These are phyloP conservation scores for Dioscorea dumetorum DNA, from an alignment of 106 monocot genomes.

Conservation along the genomic window DNA sequence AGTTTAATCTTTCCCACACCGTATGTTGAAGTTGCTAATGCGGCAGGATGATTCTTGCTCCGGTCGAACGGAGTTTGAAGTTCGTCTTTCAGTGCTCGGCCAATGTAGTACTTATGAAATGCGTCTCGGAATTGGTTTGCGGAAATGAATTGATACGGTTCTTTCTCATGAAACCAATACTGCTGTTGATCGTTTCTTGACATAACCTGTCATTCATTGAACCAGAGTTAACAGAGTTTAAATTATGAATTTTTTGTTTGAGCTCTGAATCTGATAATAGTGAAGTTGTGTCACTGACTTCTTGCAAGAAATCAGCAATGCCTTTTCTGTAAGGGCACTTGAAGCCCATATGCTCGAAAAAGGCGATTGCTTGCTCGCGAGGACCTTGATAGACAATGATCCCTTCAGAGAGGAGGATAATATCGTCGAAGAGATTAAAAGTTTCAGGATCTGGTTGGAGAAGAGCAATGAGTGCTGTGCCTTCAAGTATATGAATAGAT, in stretches of 20 bases:
- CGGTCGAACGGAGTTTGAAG: slow-evolving; percentile 54
- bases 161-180: slow-evolving; percentile 47
- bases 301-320: slow-evolving; percentile 83
- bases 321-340: slow-evolving; percentile 87
- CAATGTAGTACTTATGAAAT: slow-evolving; percentile 50
- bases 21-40: slow-evolving; percentile 62
- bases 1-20: slow-evolving; percentile 53
- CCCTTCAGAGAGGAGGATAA: slow-evolving; percentile 53
- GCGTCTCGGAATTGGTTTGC: slow-evolving; percentile 58
- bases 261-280: too few relatives aligned
- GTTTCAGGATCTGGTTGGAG: slow-evolving; percentile 73
- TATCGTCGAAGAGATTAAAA: slow-evolving; percentile 56
- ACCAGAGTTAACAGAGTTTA: neutral
- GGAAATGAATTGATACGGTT: slow-evolving; percentile 56
- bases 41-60: slow-evolving; percentile 64
- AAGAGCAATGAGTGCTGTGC: slow-evolving; percentile 44
- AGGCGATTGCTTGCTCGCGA: slow-evolving; percentile 32
- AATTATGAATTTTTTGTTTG: too few relatives aligned
- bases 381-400: slow-evolving; percentile 58
- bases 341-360: slow-evolving; percentile 70
- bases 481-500: slow-evolving; percentile 39
- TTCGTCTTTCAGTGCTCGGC: slow-evolving; percentile 26
- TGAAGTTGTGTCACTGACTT: slow-evolving; percentile 31
- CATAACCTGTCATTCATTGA: slow-evolving; percentile 35
- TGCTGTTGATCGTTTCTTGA: slow-evolving; percentile 84